These are phyloP conservation scores for Cercospora sp. DNA, from an alignment of 2,329 filamentous ascomycete genomes.

Conservation along the genomic window DNA sequence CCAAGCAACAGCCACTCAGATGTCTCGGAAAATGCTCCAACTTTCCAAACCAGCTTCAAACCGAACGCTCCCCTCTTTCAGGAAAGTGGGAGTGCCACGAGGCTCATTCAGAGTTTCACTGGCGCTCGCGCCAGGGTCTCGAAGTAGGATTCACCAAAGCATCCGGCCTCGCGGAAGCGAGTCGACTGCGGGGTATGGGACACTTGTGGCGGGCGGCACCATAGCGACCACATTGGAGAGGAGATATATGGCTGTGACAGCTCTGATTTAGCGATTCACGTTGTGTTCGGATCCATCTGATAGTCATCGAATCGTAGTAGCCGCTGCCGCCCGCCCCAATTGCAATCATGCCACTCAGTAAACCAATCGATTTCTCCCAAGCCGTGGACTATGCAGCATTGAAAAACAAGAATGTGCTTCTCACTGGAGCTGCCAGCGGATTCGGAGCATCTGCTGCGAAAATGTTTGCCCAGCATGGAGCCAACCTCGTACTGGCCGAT, in stretches of 20 bases:
- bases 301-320: no score
- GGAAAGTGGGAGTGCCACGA: not conserved
- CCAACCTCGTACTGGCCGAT: slow-evolving; percentile 8
- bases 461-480: slow-evolving; percentile 9
- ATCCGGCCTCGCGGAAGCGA: slow-evolving; percentile 6
- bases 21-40: not conserved
- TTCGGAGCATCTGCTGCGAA: slow-evolving; percentile 1
- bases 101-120: not conserved
- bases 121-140: not conserved
- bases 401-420: slow-evolving; percentile 7
- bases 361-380: slow-evolving; percentile 4
- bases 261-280: not conserved
- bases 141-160: not conserved
- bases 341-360: slow-evolving; percentile 5
- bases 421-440: slow-evolving; percentile 6
- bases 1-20: not conserved
- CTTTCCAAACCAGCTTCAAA: not conserved
- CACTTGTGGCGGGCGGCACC: not conserved
- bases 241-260: not conserved
- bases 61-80: not conserved
- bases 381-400: slow-evolving; percentile 1
- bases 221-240: not conserved
- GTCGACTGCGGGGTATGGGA: slow-evolving; percentile 5
- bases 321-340: no score
- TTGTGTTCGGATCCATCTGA: no score